Evolutionary conservation across 805 yeast genomes (phyloP), one percentile per base, ranked within the genome.

Genomic region (Saccharomycopsis schoenii): DNA sequence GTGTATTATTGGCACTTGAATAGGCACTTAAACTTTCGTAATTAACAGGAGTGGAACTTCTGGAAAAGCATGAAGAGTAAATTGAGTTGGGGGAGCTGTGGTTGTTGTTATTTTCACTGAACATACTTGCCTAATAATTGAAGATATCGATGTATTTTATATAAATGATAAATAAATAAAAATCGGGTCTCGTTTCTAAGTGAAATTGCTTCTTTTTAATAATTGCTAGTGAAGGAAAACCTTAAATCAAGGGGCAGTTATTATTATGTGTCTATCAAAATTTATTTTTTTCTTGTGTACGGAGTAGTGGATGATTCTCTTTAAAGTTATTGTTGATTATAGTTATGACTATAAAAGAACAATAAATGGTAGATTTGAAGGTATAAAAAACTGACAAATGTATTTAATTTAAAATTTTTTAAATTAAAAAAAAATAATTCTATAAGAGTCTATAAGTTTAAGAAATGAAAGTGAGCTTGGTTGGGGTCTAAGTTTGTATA

Each of bases 1-100:
- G 65, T 8, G 65, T 63, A 62, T 58, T 63, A 51, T 57, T 39
- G 5, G 64, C 59, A n/a, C 62, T 56, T 11, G 62, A 58, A 12
- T 58, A 60, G 4, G 65, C 62, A 37, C 59, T 58, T 39, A 24
- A 24, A n/a, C 43, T 42, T n/a, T 25, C 40, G 19, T 41, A 36
- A 36, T 55, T 43, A 19, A 61, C 52, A 15, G 65, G 64, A 29
- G 65, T 63, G 14, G 57, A 21, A 5, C 61, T 17, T 57, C 64
- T 37, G 4, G 65, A 60, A 47, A 62, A 62, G 19, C 60, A 25
- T 10, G 61, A 29, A 25, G 62, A 59, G 51, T 61, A 61, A 51
- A 61, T 56, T 17, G 61, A 58, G 34, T 47, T 25, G 17, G 65
- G 65, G 1, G 65, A 62, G 39, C 25, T 40, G 50, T 29, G 34